phyloP scores from a whole-genome alignment of 2,329 filamentous ascomycete species.

The Macrophomina pseudophaseolina region DNA sequence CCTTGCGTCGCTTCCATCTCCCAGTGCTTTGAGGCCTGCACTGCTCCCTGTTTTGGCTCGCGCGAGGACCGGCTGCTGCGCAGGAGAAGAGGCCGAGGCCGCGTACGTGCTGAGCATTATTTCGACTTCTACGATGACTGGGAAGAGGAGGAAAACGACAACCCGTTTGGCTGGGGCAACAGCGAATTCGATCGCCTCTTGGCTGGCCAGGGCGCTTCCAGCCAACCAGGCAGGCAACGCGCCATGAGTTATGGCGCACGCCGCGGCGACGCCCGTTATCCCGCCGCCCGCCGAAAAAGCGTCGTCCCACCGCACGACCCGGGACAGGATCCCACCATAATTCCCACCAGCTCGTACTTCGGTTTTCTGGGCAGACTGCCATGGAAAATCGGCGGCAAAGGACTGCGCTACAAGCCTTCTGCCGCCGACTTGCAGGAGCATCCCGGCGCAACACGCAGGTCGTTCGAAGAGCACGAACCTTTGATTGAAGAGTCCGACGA shows the following conservation, averaged over 20 bases:
- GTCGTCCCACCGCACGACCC: slow-evolving; percentile 56
- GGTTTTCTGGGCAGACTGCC: slow-evolving; percentile 84
- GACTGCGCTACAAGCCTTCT: slow-evolving; percentile 85
- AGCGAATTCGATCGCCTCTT: slow-evolving; percentile 87
- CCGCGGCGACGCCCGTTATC: slow-evolving; percentile 48
- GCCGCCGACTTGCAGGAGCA: slow-evolving; percentile 90
- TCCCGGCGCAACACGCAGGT: slow-evolving; percentile 61
- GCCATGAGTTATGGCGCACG: slow-evolving; percentile 90
- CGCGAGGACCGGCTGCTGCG: slow-evolving; percentile 76
- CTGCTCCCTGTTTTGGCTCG: slow-evolving; percentile 73
- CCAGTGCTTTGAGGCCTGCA: slow-evolving; percentile 70
- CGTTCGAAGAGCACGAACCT: slow-evolving; percentile 72
- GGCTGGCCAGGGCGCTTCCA: slow-evolving; percentile 62
- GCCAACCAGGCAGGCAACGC: slow-evolving; percentile 71
- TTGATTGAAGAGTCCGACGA: slow-evolving; percentile 69
- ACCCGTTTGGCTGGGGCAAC: slow-evolving; percentile 69
- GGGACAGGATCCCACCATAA: slow-evolving; percentile 78
- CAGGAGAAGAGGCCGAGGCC: slow-evolving; percentile 63
- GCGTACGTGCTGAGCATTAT: slow-evolving; percentile 75
- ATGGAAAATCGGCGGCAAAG: slow-evolving; percentile 79
- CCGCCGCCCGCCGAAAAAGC: slow-evolving; percentile 58
- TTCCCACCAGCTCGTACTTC: slow-evolving; percentile 82
- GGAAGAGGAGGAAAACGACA: slow-evolving; percentile 71
- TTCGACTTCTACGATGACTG: slow-evolving; percentile 99
- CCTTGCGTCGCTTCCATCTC: slow-evolving; percentile 76